Conservation (phyloP, 2,329 filamentous ascomycete species). For the Dothideomycetidae sp. region DNA sequence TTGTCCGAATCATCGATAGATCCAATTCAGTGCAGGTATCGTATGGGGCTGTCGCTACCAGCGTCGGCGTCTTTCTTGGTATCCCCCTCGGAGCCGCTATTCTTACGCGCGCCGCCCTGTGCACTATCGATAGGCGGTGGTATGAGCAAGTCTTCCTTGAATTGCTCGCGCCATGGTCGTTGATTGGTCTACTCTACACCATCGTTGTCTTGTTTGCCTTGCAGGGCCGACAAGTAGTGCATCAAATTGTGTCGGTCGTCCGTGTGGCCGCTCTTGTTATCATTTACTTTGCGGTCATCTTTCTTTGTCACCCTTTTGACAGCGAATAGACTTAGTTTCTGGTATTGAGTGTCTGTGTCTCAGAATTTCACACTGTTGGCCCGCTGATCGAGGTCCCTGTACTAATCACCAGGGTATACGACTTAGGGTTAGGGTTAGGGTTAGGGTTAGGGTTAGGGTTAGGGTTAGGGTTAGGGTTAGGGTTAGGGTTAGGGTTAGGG, state of each 20-base stretch:
- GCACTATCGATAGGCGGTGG: constrained; percentile 41
- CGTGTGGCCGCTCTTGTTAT: constrained; percentile 68
- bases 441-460: too few relatives aligned
- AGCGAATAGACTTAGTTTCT: constrained; percentile 53
- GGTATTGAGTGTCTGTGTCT: constrained; percentile 54
- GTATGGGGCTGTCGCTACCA: constrained; percentile 59
- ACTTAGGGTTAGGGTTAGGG: too few relatives aligned
- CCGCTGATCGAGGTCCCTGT: constrained; percentile 81
- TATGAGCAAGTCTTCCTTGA: constrained; percentile 60
- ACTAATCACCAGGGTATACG: constrained; percentile 61
- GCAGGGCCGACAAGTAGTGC: constrained; percentile 61
- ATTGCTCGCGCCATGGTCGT: constrained; percentile 55
- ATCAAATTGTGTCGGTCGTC: constrained; percentile 71
- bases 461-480: too few relatives aligned
- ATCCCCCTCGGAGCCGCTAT: constrained; percentile 71
- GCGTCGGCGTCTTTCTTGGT: constrained; percentile 68
- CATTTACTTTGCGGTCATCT: constrained; percentile 67
- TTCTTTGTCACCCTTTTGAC: constrained; percentile 53
- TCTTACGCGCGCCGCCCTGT: constrained; percentile 53
- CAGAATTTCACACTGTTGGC: constrained; percentile 85
- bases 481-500: too few relatives aligned
- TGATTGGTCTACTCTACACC: constrained; percentile 75
- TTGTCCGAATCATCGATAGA: constrained; percentile 48
- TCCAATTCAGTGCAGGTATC: constrained; percentile 29
- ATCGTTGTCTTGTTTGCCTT: constrained; percentile 76